Evolutionary conservation across 495 filamentous ascomycete genomes (phyloP), one percentile per base, ranked within the genome.

Genomic region (Hypoxylon rickii): DNA sequence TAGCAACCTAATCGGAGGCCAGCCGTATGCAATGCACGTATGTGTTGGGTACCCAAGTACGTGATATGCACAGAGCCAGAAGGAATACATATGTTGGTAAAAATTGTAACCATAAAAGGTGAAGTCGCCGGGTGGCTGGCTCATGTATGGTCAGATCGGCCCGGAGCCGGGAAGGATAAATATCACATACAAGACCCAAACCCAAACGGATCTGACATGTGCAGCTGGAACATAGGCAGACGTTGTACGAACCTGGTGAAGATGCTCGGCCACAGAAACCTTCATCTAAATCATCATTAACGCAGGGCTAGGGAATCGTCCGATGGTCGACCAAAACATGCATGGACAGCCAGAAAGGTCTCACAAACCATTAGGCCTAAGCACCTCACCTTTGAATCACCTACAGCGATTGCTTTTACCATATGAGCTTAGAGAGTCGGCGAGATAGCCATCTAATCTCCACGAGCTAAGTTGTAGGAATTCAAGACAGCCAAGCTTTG

Each of bases 111-210:
- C 32, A 17, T 10, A 38, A 17, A 6, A 18, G 18, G 34, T 13
- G 3, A 38, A 38, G 34, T 3, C 13, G 11, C 13, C 34, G 15
- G 7, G 15, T 16, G 10, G 32, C 3, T 34, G 32, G 34, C 16
- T 34, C 34, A 11, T 19, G 20, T 37, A 44, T 49, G 32, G 36
- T 49, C 43, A 22, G 29, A 37, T 49, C 53, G 40, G 51, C 17
- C 51, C 34, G 44, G 20, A 31, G 18, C 31, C 18, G 36, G 39
- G 31, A 38, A 55, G 40, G 45, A 42, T 41, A 44, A 50, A 38
- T 55, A 55, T 33, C 44, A 44, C 38, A 33, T 36, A 46, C 43
- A 11, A 34, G 16, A 21, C 16, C 20, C n/a, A 39, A 44, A n/a
- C n/a, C n/a, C n/a, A n/a, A n/a, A n/a, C n/a, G n/a, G n/a, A n/a